Percentiles rank a stretch among this genome's conserved stretches.
These are phyloP conservation scores for Moricandia arvensis DNA, from an alignment of 345 rosid species.

Conservation along the genomic window DNA sequence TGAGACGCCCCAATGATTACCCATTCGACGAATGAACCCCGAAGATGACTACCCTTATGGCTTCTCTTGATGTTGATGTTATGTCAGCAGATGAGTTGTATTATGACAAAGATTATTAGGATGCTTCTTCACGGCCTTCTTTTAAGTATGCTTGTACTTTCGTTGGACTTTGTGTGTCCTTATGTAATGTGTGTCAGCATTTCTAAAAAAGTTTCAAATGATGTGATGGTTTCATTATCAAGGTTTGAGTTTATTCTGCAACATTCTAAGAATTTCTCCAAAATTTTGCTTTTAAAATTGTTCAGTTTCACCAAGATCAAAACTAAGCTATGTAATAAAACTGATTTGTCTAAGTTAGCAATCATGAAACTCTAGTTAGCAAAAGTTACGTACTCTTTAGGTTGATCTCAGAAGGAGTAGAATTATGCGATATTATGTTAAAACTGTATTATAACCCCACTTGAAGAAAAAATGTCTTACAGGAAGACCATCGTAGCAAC, in stretches of 20 bases:
- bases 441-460: background rate
- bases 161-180: background rate
- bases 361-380: background rate
- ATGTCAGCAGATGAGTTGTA: too few species aligned
- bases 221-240: background rate
- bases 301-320: background rate
- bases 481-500: background rate
- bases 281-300: too few species aligned
- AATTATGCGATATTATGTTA: background rate
- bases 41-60: background rate
- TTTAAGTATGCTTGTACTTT: background rate
- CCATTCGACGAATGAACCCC: background rate
- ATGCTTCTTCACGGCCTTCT: background rate
- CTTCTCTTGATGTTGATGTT: too few species aligned
- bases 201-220: background rate
- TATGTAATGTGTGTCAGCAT: background rate
- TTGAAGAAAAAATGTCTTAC: background rate
- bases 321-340: background rate
- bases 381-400: background rate
- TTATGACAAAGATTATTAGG: too few species aligned
- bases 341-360: background rate
- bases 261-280: background rate
- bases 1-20: background rate
- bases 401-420: background rate
- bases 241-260: slow-evolving; percentile 4